Evolutionary conservation across 2,329 filamentous ascomycete genomes (phyloP), one percentile per base, ranked within the genome.

Genomic region (Rhexocercosporidium sp.): DNA sequence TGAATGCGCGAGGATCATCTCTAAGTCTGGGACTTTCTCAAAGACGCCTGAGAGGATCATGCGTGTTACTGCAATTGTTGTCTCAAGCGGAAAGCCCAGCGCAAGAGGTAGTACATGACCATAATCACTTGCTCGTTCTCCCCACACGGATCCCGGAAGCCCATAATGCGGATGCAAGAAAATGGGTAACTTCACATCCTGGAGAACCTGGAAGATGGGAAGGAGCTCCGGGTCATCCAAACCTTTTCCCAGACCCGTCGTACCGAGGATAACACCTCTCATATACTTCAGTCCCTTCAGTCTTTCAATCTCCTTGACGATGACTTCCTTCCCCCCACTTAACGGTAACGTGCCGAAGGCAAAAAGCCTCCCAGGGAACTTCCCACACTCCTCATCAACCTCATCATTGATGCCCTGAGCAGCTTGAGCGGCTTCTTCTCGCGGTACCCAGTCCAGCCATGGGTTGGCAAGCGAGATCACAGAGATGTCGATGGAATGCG

Each of bases 101-200:
- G 93, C 92, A 0, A 97, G 82, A 0, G 94, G 92, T 2, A 97
- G 83, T 0, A 97, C 93, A 77, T 97, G 94, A 0, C 94, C 94
- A 76, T 96, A 97, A 68, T 90, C 89, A 47, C 78, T 82, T 0
- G 86, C 87, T 8, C 90, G 83, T 0, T 92, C 87, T 0, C 94
- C 94, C 80, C 92, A 97, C 3, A 96, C 92, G 9, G 88, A 86
- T 67, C 87, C 86, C 0, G 93, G 94, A 2, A 97, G 85, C 1
- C 94, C 94, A 77, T 97, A 97, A 79, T 97, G 94, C 31, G 94
- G 94, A 79, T 97, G 94, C 61, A 97, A 79, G 81, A 97, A 97
- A 59, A 97, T 83, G 27, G 92, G 82, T 39, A 93, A 82, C 8
- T 83, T 78, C 0, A 86, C 86, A 47, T 86, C 84, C 49, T 92